These are phyloP conservation scores for Prasinococcaceae sp. DNA, from an alignment of 139 green algal species.

Conservation along the genomic window DNA sequence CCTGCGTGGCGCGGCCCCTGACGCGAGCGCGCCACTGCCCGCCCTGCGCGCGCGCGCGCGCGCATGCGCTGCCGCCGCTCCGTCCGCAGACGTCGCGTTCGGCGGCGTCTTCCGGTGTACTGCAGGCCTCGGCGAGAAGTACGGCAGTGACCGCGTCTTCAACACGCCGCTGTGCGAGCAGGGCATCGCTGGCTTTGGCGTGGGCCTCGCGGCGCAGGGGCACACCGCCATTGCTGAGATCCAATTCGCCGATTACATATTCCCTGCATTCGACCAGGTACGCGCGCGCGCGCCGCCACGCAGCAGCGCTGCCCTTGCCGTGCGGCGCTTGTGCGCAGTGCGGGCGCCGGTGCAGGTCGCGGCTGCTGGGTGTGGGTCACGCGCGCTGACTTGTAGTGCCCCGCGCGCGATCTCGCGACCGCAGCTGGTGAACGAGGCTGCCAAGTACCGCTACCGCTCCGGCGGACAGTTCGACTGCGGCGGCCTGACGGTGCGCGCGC, in stretches of 20 bases:
- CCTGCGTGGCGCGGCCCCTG: background rate
- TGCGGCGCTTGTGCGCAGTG: too few species aligned
- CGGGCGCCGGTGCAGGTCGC: too few species aligned
- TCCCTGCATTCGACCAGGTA: constrained; percentile 73
- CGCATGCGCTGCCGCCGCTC: constrained; percentile 31
- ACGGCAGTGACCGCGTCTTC: constrained; percentile 66
- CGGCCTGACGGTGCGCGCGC: constrained; percentile 70
- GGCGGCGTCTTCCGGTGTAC: constrained; percentile 87
- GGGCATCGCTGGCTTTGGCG: constrained; percentile 81
- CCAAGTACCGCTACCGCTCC: constrained; percentile 82
- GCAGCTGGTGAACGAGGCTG: constrained; percentile 80
- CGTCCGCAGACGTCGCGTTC: constrained; percentile 75
- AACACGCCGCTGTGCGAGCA: constrained; percentile 86
- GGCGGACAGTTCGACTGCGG: constrained; percentile 63
- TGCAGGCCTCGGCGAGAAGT: constrained; percentile 52
- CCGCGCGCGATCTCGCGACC: too few species aligned
- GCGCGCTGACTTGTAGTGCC: too few species aligned
- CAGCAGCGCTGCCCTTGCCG: too few species aligned
- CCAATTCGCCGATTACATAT: constrained; percentile 88
- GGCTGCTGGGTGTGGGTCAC: too few species aligned
- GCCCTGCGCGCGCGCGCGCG: background rate
- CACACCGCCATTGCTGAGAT: constrained; percentile 70
- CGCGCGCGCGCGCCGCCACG: background rate
- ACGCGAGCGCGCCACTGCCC: background rate
- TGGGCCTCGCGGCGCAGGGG: constrained; percentile 62